Conservation (phyloP, 2,329 filamentous ascomycete species). For the Aspergillus sp. region DNA sequence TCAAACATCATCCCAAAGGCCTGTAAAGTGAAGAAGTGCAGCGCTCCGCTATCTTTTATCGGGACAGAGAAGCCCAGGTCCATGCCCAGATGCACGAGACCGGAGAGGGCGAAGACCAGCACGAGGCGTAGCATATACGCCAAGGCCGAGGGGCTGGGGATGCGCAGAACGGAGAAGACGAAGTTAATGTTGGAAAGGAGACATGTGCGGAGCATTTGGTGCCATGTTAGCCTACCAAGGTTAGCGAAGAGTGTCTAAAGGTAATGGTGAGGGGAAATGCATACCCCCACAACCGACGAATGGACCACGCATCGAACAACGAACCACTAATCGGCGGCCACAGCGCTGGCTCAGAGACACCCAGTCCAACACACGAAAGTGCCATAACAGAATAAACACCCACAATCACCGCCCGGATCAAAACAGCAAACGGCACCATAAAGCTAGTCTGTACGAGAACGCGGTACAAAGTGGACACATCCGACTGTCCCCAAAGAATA, state of each 20-base stretch:
- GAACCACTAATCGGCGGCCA: slow-evolving; percentile 14
- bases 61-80: slow-evolving; percentile 14
- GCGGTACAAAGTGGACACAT: not conserved
- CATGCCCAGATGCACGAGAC: slow-evolving; percentile 11
- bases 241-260: no score
- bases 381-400: slow-evolving; percentile 7
- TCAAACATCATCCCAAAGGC: slow-evolving; percentile 4
- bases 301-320: slow-evolving; percentile 6
- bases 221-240: slow-evolving; percentile 10
- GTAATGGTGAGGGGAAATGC: not conserved
- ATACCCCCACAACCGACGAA: slow-evolving; percentile 15
- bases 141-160: not conserved
- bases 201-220: slow-evolving; percentile 13
- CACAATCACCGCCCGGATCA: slow-evolving; percentile 9
- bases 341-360: slow-evolving; percentile 5
- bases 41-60: slow-evolving; percentile 4
- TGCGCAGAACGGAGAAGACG: slow-evolving; percentile 3
- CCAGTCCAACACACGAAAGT: slow-evolving; percentile 2
- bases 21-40: slow-evolving; percentile 15
- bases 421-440: slow-evolving; percentile 11
- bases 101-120: slow-evolving; percentile 11
- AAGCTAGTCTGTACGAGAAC: slow-evolving; percentile 4
- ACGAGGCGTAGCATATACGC: slow-evolving; percentile 6
- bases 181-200: slow-evolving; percentile 11
- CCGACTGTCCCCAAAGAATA: slow-evolving; percentile 1